Percentiles rank a stretch among this genome's conserved stretches.
These are phyloP conservation scores for Lolium multiflorum DNA, from an alignment of 176 grass and related monocot species.

Conservation along the genomic window DNA sequence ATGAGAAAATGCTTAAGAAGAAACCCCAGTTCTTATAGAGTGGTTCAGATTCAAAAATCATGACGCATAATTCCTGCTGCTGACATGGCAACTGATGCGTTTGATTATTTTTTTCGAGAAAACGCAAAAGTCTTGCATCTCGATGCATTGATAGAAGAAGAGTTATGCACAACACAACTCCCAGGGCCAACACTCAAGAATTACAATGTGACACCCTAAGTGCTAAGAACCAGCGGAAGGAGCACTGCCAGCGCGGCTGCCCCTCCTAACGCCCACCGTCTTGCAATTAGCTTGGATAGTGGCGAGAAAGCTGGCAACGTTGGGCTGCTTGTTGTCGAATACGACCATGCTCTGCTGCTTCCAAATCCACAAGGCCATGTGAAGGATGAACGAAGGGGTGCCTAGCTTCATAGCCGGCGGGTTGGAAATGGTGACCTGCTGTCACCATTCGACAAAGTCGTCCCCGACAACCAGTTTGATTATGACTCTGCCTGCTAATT, in stretches of 20 bases:
- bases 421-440: not conserved
- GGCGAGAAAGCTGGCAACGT: not conserved
- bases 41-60: conserved; percentile 42
- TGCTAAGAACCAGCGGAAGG: not conserved
- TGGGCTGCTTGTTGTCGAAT: not conserved
- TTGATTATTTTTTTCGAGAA: conserved; percentile 22
- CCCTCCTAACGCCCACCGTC: not conserved
- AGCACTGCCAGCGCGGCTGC: not conserved
- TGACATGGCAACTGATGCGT: conserved; percentile 52
- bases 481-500: conserved; percentile 46
- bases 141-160: not conserved
- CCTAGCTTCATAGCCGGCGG: not conserved
- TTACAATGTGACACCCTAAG: not conserved
- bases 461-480: conserved; percentile 17
- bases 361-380: not conserved
- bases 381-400: not conserved
- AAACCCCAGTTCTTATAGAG: conserved; percentile 15
- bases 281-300: not conserved
- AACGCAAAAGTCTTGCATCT: not conserved
- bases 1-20: conserved; percentile 38
- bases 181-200: not conserved
- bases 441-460: not conserved
- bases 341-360: not conserved
- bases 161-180: not conserved
- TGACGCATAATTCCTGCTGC: conserved; percentile 48